These are phyloP conservation scores for Decorospora gaudefroyi DNA, from an alignment of 2,329 filamentous ascomycete species.

Conservation along the genomic window DNA sequence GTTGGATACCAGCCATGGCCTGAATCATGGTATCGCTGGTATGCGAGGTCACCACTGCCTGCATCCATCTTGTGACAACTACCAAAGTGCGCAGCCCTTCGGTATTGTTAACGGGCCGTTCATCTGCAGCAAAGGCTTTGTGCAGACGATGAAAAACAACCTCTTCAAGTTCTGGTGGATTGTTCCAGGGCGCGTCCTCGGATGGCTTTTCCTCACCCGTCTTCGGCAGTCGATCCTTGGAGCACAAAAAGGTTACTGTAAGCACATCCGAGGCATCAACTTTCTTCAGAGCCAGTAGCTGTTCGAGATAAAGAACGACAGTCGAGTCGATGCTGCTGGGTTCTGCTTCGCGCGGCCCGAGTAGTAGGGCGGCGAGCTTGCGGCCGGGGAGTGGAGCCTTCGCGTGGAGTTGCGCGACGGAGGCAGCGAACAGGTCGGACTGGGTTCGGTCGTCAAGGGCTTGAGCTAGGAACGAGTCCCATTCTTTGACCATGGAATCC, in stretches of 20 bases:
- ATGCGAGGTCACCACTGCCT: slow-evolving; percentile 47
- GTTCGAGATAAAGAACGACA: slow-evolving; percentile 43
- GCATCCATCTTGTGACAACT: slow-evolving; percentile 47
- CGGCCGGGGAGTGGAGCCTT: slow-evolving; percentile 43
- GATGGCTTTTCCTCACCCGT: slow-evolving; percentile 22
- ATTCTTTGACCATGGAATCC: slow-evolving; percentile 44
- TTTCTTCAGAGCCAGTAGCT: slow-evolving; percentile 38
- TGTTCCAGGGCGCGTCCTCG: slow-evolving; percentile 36
- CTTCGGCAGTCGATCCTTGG: slow-evolving; percentile 41
- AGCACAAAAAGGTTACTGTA: slow-evolving; percentile 39
- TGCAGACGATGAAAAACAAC: slow-evolving; percentile 45
- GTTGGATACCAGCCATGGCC: slow-evolving; percentile 50
- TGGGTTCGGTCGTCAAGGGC: slow-evolving; percentile 42
- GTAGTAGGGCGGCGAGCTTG: slow-evolving; percentile 43
- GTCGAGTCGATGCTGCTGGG: slow-evolving; percentile 42
- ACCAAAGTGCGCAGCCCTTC: slow-evolving; percentile 41
- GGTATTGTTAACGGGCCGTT: slow-evolving; percentile 37
- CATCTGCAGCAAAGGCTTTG: slow-evolving; percentile 42
- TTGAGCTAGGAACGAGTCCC: slow-evolving; percentile 41
- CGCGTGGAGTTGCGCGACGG: slow-evolving; percentile 39
- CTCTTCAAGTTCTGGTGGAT: slow-evolving; percentile 47
- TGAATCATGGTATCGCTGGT: slow-evolving; percentile 49
- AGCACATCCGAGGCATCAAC: slow-evolving; percentile 46
- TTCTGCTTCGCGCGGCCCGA: slow-evolving; percentile 38
- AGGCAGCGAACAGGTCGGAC: slow-evolving; percentile 41